Conservation (phyloP, 768 basidiomycete genomes). For the Calocybe indica region DNA sequence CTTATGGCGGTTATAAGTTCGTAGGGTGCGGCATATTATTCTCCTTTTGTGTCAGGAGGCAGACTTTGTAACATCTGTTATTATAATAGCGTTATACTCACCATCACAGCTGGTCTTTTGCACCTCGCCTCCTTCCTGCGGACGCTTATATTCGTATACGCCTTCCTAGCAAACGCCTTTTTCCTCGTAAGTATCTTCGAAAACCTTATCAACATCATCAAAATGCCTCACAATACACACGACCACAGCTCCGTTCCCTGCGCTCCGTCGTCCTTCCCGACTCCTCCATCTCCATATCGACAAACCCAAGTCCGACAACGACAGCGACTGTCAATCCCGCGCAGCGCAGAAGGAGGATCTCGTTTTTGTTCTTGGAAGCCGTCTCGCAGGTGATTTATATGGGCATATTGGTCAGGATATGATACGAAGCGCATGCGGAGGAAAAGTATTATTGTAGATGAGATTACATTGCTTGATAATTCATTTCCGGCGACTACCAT, state of each 20-base stretch:
- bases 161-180: constrained; percentile 79
- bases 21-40: constrained; percentile 61
- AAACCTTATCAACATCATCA: neutral
- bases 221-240: neutral
- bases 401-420: constrained; percentile 66
- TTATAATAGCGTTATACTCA: constrained; percentile 69
- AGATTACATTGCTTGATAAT: no score
- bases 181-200: constrained; percentile 4
- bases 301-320: constrained; percentile 32
- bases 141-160: constrained; percentile 72
- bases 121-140: constrained; percentile 58
- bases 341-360: constrained; percentile 78
- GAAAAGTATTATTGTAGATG: neutral
- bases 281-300: constrained; percentile 35
- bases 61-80: neutral
- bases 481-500: no score
- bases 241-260: constrained; percentile 8
- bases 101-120: constrained; percentile 68
- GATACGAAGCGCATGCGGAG: neutral
- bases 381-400: constrained; percentile 81
- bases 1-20: constrained; percentile 97
- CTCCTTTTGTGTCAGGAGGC: neutral
- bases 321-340: constrained; percentile 66
- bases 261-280: constrained; percentile 65
- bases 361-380: constrained; percentile 86